Percentiles rank a stretch among this genome's conserved stretches.
These are phyloP conservation scores for Fragilariopsis cylindrus DNA, from an alignment of 108 stramenopile genomes.

Conservation along the genomic window DNA sequence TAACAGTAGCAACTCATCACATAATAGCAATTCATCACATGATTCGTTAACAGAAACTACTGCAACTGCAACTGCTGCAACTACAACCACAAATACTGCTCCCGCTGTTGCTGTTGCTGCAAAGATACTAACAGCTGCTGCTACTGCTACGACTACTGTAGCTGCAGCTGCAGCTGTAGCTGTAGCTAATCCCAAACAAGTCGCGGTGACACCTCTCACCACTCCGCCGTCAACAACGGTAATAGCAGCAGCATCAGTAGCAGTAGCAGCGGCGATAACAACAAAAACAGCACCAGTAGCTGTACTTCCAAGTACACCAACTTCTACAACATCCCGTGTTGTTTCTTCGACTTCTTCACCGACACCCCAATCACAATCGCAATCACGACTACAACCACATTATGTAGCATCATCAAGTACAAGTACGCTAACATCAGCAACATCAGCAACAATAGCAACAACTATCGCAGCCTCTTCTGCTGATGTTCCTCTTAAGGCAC, in stretches of 20 bases:
- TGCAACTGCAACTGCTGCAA: background rate
- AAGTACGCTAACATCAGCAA: background rate
- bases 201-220: too few species aligned
- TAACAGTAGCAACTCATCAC: too few species aligned
- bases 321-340: background rate
- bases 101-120: background rate
- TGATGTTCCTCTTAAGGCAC: conserved; percentile 48
- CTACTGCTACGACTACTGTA: background rate
- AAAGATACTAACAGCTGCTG: background rate
- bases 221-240: background rate
- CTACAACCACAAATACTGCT: background rate
- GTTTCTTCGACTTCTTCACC: too few species aligned
- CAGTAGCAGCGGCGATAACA: too few species aligned
- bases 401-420: too few species aligned
- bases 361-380: too few species aligned
- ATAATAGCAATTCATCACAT: too few species aligned
- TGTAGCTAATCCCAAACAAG: background rate
- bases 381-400: too few species aligned
- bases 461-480: conserved; percentile 3
- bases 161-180: background rate
- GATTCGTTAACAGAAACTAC: background rate
- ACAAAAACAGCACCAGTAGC: background rate
- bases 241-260: conserved; percentile 2
- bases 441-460: background rate
- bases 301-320: background rate